These are phyloP conservation scores for Cyclotella atomus DNA, from an alignment of 108 stramenopile genomes.

Conservation along the genomic window DNA sequence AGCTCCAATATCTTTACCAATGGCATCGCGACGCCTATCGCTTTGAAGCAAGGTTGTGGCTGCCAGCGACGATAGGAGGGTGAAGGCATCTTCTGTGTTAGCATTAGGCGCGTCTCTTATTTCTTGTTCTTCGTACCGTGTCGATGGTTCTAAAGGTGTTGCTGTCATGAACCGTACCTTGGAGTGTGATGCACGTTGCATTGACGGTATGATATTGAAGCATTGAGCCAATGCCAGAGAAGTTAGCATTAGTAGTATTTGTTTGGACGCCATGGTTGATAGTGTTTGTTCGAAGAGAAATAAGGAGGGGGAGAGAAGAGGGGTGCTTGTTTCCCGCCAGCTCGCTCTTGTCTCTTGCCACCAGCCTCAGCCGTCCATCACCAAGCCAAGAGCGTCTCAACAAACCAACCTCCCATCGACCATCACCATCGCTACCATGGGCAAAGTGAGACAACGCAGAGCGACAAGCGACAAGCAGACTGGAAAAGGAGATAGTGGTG, in stretches of 20 bases:
- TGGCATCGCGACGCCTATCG: conserved; percentile 66
- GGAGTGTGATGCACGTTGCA: no score
- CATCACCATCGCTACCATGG: no score
- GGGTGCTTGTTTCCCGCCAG: no score
- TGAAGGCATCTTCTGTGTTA: conserved; percentile 54
- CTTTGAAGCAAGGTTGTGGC: conserved; percentile 67
- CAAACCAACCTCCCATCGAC: no score
- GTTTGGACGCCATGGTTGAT: neutral
- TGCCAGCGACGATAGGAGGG: conserved; percentile 52
- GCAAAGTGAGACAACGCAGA: neutral
- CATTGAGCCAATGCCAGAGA: neutral
- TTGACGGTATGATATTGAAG: neutral
- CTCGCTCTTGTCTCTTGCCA: no score
- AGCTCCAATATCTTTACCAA: conserved; percentile 41
- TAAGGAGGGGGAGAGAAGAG: no score
- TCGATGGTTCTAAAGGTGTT: neutral
- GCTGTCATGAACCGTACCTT: neutral
- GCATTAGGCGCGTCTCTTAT: neutral
- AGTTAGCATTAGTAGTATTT: neutral
- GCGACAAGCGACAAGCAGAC: neutral
- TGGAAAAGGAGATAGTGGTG: neutral
- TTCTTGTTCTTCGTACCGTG: neutral
- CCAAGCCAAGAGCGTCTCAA: no score
- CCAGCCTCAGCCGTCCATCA: no score
- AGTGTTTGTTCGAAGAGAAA: neutral